Conservation (phyloP, 1,284 basidiomycete genomes). For the Fomitopsis schrenkii region DNA sequence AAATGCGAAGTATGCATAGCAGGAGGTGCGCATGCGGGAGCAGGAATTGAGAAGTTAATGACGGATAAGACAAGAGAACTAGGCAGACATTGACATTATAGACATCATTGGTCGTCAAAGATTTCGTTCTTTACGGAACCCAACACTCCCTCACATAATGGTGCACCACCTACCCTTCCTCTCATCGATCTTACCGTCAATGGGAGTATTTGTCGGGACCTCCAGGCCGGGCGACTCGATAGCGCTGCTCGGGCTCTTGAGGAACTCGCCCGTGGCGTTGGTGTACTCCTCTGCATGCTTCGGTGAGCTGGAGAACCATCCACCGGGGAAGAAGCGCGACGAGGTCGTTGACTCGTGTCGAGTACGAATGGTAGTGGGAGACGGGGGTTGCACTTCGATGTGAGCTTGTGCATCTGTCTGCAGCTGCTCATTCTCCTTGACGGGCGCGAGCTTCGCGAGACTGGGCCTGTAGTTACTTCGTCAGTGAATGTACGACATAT, state of each 20-base stretch:
- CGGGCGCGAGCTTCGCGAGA: conserved; percentile 22
- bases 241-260: conserved; percentile 15
- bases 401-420: conserved; percentile 12
- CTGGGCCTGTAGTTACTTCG: conserved; percentile 18
- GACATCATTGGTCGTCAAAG: conserved; percentile 8
- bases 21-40: background rate
- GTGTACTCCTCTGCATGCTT: conserved; percentile 35
- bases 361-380: conserved; percentile 28
- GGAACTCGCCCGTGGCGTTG: conserved; percentile 47
- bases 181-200: conserved; percentile 21
- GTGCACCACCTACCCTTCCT: conserved; percentile 26
- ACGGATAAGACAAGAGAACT: conserved; percentile 13
- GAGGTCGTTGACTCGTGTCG: conserved; percentile 49
- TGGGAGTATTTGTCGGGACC: conserved; percentile 21
- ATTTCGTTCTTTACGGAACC: conserved; percentile 14
- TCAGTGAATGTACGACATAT: background rate
- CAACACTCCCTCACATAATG: conserved; percentile 22
- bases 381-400: conserved; percentile 11
- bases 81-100: background rate
- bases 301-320: conserved; percentile 43
- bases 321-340: conserved; percentile 52
- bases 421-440: conserved; percentile 22
- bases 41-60: conserved; percentile 21
- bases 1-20: background rate
- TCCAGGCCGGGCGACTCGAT: conserved; percentile 16